Base-by-base conservation (phyloP, 768 basidiomycete genomes). In the Amanita molliuscula region DNA sequence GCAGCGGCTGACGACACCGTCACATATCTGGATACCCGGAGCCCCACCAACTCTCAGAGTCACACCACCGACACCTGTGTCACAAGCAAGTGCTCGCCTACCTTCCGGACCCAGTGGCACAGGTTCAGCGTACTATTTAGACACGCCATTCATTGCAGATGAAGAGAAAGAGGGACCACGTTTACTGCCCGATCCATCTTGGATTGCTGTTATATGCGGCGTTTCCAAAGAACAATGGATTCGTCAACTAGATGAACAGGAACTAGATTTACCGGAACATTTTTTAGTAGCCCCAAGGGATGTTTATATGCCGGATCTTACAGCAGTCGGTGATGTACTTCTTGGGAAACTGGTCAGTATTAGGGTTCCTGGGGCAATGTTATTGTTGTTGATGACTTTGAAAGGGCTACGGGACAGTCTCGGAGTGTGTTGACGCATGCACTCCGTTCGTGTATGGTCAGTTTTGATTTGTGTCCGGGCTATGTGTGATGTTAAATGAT, bases 241-340 rank as follows among this genome's bases (percentile, higher is more conserved):
- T 28, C 60, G 57, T 29, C 58, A 61, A 47, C 62, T 60, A 26
- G 65, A 62, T 44, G 64, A 61, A 15, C 58, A 58, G 11, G 61
- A 63, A 21, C 54, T 61, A 8, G 69, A 66, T 46, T 61, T 88
- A 11, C 87, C 87, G 0, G 77, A 81, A 9, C 72, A 74, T 15
- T 88, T 90, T 65, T 90, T 76, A 56, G 77, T 88, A 35, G 86
- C 85, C 2, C 86, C 85, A 29, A 73, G 70, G 61, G 79, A 86
- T 57, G 78, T 88, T 33, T 88, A 88, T 62, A 88, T 90, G 81
- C 88, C 88, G 15, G 84, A 90, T 62, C 61, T 90, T 54, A 86
- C 79, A 23, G 84, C 83, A 1, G 72, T 79, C 6, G 80, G 75
- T 4, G 85, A 90, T 58, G 84, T 85, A 16, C 67, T 89, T 11